Base-by-base conservation (phyloP, 768 basidiomycete genomes). In the Tulasnella sp. region DNA sequence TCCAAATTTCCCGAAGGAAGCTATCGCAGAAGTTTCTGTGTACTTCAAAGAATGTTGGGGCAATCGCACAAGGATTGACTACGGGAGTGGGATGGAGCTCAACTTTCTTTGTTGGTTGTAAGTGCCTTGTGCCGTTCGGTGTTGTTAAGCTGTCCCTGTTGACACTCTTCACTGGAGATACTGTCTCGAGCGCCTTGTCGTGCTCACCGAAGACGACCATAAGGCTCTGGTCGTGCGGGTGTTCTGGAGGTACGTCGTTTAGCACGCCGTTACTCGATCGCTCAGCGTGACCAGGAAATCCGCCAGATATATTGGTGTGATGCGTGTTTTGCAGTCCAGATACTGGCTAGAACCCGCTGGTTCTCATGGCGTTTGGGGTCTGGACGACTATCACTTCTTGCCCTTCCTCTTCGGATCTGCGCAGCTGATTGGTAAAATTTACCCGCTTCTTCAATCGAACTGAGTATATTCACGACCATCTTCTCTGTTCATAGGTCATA, bases 11-110 rank as follows among this genome's bases (percentile, higher is more conserved):
- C 89, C 91, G 0, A 71, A 82, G 2, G 89, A 89, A 4, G 88
- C 90, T 0, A 87, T 90, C 4, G 82, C 86, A 5, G 97, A 98
- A 82, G 84, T 98, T 4, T 88, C 91, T 2, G 87, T 86, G 0
- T 99, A 99, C 83, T 92, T 99, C 82, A 85, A 87, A 48, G 94
- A 96, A 82, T 85, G 91, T 20, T 99, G 96, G 96, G 98, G 98
- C 0, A 98, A 93, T 83, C 86, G 92, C 39, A 89, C 92, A 71
- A 87, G 98, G 11, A 95, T 99, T 75, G 98, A 99, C 84, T 99
- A 99, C 84, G 98, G 98, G n/a, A 98, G 96, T 81, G 98, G 98
- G 18, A 99, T 99, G 97, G 98, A 99, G 83, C 87, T 99, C 67
- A 97, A 98, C 84, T 99, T 98, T 82, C 79, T 99, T 3, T 98